Conservation (phyloP, 208 protist species). For the Trypanosoma rangeli region DNA sequence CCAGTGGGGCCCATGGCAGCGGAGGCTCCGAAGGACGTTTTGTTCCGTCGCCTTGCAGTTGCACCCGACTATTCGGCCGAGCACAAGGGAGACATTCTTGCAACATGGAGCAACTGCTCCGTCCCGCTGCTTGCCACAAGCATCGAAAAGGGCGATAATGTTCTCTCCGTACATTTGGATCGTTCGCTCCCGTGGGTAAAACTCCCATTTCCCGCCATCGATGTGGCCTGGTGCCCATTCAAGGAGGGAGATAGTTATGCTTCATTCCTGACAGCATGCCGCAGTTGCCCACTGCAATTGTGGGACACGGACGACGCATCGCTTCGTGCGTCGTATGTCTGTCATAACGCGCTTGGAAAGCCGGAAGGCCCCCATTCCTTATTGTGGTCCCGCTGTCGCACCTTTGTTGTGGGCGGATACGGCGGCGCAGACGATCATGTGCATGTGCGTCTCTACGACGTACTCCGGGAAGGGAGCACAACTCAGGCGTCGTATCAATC, state of each 20-base stretch:
- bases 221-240: slow-evolving; percentile 80
- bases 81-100: slow-evolving; percentile 33
- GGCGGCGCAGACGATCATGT: slow-evolving; percentile 58
- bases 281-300: slow-evolving; percentile 68
- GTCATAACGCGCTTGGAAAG: slow-evolving; percentile 54
- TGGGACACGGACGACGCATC: slow-evolving; percentile 69
- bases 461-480: slow-evolving; percentile 45
- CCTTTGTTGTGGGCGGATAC: slow-evolving; percentile 63
- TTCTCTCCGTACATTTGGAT: slow-evolving; percentile 15
- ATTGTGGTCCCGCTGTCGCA: slow-evolving; percentile 39
- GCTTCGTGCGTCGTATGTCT: slow-evolving; percentile 70
- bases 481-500: slow-evolving; percentile 48
- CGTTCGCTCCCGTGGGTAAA: slow-evolving; percentile 35
- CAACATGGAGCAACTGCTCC: slow-evolving; percentile 31
- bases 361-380: slow-evolving; percentile 42
- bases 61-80: slow-evolving; percentile 50
- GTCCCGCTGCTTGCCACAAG: slow-evolving; percentile 24
- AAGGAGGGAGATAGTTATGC: slow-evolving; percentile 45
- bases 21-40: slow-evolving; percentile 19
- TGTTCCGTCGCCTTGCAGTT: slow-evolving; percentile 54
- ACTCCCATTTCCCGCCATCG: slow-evolving; percentile 66
- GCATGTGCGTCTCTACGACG: slow-evolving; percentile 74
- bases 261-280: slow-evolving; percentile 55
- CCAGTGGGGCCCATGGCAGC: background rate
- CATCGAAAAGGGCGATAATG: background rate